Evolutionary conservation across 441 rosid species (phyloP), one percentile per base, ranked within the genome.

Genomic region (Mallotus repandus): DNA sequence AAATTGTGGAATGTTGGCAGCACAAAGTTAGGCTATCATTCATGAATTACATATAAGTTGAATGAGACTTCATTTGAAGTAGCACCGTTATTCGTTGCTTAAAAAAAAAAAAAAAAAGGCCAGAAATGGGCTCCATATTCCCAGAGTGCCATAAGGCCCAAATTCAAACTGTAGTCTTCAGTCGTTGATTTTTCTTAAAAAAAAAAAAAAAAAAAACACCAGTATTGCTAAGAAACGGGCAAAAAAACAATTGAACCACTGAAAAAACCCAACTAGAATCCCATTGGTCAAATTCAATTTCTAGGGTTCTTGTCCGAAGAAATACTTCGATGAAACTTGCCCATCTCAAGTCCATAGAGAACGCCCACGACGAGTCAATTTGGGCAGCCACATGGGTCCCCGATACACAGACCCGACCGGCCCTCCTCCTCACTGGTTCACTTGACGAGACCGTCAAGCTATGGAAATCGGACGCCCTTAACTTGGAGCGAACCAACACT

Each of bases 381-480:
- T 96, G 99, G 99, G 89, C 98, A 1, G 89, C 89, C 25, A 85
- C 97, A 0, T 96, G 98, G 99, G 89, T 96, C 9, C 94, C 99
- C 32, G 90, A 90, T 57, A 88, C 97, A 48, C 79, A 84, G 0
- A 41, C 81, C 71, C 89, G 92, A 32, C 87, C 89, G 0, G 81
- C 97, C 0, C 86, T 88, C 32, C 91, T 96, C 49, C 79, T 93
- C 19, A 91, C 99, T 21, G 97, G 98, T 16, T 88, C 97, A 5
- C 95, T 96, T 0, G 98, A 96, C 81, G 97, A 96, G 88, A 91
- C 96, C 45, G 97, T 96, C 63, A 88, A 84, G 89, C 81, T 96
- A 14, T 93, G 98, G 99, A 76, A 79, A 53, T 59, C 94, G 66
- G 97, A 96, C 73, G 96, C 93, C 78, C 87, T 91, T 60, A 77